Base-by-base conservation (phyloP, 2,329 filamentous ascomycete genomes). In the Paraphoma sp. region DNA sequence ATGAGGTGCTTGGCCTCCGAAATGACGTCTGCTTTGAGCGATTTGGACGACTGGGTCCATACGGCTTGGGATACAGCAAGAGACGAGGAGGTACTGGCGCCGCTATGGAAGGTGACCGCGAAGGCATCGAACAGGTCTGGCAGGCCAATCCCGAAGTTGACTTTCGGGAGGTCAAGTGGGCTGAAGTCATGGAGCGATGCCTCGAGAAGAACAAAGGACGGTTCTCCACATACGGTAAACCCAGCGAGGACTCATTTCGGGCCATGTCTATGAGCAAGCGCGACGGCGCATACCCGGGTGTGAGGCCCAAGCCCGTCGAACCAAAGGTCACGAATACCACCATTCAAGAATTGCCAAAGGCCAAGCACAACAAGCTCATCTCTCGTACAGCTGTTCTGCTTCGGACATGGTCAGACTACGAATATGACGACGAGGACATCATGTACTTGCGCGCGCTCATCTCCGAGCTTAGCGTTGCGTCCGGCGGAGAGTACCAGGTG, bases 21-120 rank as follows among this genome's bases (percentile, higher is more conserved):
- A 87, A 96, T 63, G 89, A 96, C 68, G 86, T 97, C 45, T 99
- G 95, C 79, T 97, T 97, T 71, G 95, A 99, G 65, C 86, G 95
- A 1, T 96, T 91, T 72, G 94, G 94, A 3, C 86, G 93, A 61
- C 86, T 95, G 30, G 93, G 92, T 0, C 91, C 94, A 0, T 99
- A 99, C 67, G 94, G 94, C 0, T 86, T 92, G 59, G 94, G 94
- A 8, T 98, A 98, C 75, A 91, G 90, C 31, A 81, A 84, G 33
- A 87, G 87, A 55, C 87, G 84, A 62, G 94, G 94, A 11, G 94
- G 94, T 1, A 87, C 90, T 28, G 93, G 94, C 4, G 88, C 91
- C n/a, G 93, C 92, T 10, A 86, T 96, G 75, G 88, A 93, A 67
- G 92, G 92, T 18, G 91, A 97, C 60, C 87, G 84, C 48, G 90